These are phyloP conservation scores for Paraglomus occultum DNA, from an alignment of 192 early-diverging fungal genomes.

Conservation along the genomic window DNA sequence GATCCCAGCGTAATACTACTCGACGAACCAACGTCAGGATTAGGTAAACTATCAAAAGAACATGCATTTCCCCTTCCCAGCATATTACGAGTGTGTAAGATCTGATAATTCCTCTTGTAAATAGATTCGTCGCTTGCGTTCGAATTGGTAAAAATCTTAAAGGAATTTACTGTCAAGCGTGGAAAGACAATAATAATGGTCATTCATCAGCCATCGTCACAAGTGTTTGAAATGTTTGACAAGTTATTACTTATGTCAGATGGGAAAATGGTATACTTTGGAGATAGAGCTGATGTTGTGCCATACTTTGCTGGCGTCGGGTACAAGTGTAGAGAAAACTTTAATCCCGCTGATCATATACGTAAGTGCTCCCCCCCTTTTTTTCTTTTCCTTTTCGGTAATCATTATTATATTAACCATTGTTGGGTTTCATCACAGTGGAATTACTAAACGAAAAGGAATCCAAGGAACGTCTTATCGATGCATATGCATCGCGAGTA, in stretches of 20 bases:
- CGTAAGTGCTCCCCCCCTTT: constrained; percentile 20
- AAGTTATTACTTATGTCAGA: constrained; percentile 65
- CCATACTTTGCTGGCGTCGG: constrained; percentile 7
- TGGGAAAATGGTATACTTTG: constrained; percentile 70
- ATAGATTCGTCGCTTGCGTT: constrained; percentile 16
- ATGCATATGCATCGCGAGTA: neutral
- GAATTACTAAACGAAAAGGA: constrained; percentile 1
- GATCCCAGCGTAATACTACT: constrained; percentile 66
- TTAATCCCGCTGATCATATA: constrained; percentile 25
- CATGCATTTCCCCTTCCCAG: too few species aligned
- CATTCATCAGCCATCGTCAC: constrained; percentile 87
- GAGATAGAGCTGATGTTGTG: constrained; percentile 18
- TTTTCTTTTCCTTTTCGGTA: neutral
- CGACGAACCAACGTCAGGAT: constrained; percentile 73
- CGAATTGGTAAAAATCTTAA: constrained; percentile 10
- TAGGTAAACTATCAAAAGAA: too few species aligned
- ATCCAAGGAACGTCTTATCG: neutral
- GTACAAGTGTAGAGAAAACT: constrained; percentile 9
- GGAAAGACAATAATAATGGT: constrained; percentile 74
- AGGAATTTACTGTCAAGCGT: constrained; percentile 8
- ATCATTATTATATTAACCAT: neutral
- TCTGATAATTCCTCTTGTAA: too few species aligned
- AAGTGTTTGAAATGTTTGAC: constrained; percentile 72
- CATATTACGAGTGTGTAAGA: neutral
- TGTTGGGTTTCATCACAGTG: constrained; percentile 6